Conservation (phyloP, 2,329 filamentous ascomycete species). For the Ophidiomyces ophidiicola region DNA sequence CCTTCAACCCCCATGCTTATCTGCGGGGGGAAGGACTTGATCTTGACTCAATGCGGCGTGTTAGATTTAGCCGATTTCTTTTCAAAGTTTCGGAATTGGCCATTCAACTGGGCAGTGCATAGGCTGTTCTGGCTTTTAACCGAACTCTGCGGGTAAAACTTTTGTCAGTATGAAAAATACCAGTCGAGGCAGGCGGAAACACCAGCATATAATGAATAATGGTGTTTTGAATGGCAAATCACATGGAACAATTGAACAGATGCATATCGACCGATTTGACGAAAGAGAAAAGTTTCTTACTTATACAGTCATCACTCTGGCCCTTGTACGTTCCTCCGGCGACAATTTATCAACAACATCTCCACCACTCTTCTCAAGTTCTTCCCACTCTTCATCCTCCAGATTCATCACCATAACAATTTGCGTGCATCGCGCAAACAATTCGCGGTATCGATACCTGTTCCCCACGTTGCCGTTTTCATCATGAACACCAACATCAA, state of each 20-base stretch:
- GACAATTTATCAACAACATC: constrained; percentile 53
- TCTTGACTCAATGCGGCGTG: too few species aligned
- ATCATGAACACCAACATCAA: constrained; percentile 28
- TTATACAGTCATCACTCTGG: constrained; percentile 51
- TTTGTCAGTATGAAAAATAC: too few species aligned
- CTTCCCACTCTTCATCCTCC: constrained; percentile 93
- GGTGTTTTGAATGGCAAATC: not conserved
- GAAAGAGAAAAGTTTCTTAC: not conserved
- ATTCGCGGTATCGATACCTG: constrained; percentile 66
- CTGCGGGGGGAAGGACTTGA: too few species aligned
- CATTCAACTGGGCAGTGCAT: too few species aligned
- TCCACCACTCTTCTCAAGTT: constrained; percentile 44
- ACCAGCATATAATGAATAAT: not conserved
- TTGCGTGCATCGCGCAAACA: constrained; percentile 64
- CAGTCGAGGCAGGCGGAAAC: not conserved
- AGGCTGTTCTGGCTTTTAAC: too few species aligned
- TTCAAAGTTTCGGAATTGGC: too few species aligned
- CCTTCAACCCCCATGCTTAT: too few species aligned
- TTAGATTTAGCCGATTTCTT: too few species aligned
- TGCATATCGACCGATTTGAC: too few species aligned
- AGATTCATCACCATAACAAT: constrained; percentile 80
- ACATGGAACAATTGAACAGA: not conserved
- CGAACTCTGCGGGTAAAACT: too few species aligned
- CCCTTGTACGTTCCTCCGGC: constrained; percentile 60
- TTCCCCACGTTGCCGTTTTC: constrained; percentile 23